phyloP scores from a whole-genome alignment of 1,284 basidiomycete species.

The Melanopsichium pennsylvanicum region DNA sequence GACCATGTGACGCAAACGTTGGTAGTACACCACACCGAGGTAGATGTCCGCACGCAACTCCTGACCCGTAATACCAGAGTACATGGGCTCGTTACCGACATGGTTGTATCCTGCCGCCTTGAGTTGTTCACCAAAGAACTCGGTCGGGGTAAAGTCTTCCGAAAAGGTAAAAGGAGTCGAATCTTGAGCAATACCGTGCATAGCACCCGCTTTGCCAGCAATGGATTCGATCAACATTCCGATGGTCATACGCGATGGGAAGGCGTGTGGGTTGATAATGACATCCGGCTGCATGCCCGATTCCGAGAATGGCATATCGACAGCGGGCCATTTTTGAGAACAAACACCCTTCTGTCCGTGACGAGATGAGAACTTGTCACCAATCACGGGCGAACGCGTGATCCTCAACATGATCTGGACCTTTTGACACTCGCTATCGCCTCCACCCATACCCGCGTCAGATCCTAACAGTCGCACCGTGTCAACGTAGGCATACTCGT shows the following conservation, averaged over 20 bases:
- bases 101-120: slow-evolving; percentile 96
- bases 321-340: slow-evolving; percentile 96
- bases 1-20: slow-evolving; percentile 98
- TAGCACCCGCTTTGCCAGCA: slow-evolving; percentile 96
- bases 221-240: slow-evolving; percentile 99
- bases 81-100: slow-evolving; percentile 99
- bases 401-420: slow-evolving; percentile 93
- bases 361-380: slow-evolving; percentile 98
- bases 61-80: slow-evolving; percentile 97
- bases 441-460: slow-evolving; percentile 71
- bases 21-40: slow-evolving; percentile 97
- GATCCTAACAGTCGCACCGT: slow-evolving; percentile 88
- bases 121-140: slow-evolving; percentile 97
- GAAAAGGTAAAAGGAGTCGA: slow-evolving; percentile 84
- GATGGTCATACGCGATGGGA: slow-evolving; percentile 99
- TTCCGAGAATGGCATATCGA: slow-evolving; percentile 99
- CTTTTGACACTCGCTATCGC: slow-evolving; percentile 88
- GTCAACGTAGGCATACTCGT: slow-evolving; percentile 89
- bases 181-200: slow-evolving; percentile 98
- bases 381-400: slow-evolving; percentile 93
- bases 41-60: slow-evolving; percentile 99
- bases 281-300: slow-evolving; percentile 99
- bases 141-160: slow-evolving; percentile 92
- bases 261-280: slow-evolving; percentile 99
- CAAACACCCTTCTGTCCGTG: slow-evolving; percentile 99